A percentile compares a stretch with the other conserved stretches of the same genome.
phyloP scores from a whole-genome alignment of 176 grass and related monocot genomes.

The Puccinellia tenuiflora region DNA sequence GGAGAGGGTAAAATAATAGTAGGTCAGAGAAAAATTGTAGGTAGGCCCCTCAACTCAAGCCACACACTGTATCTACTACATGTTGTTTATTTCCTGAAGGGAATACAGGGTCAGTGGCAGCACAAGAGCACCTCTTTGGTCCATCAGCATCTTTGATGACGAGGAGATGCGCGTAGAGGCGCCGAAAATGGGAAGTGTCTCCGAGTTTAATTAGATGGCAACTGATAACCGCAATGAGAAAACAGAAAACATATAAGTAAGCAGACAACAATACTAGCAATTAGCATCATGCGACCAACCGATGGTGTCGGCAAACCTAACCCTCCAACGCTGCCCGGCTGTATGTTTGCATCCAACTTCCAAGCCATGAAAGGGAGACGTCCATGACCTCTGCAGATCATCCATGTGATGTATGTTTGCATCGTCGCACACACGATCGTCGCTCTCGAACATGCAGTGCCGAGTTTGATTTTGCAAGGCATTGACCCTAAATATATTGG shows the following conservation, averaged over 20 bases:
- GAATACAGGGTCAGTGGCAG: not conserved
- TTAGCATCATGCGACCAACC: not conserved
- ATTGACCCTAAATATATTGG: not conserved
- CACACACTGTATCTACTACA: not conserved
- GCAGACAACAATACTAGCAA: not conserved
- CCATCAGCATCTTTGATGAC: not conserved
- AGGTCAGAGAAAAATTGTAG: not conserved
- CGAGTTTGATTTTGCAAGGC: not conserved
- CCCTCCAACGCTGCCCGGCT: not conserved
- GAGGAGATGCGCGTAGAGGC: not conserved
- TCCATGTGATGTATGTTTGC: not conserved
- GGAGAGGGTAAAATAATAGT: not conserved
- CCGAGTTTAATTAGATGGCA: not conserved
- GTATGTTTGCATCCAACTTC: too few relatives aligned
- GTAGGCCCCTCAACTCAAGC: not conserved
- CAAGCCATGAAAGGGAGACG: not conserved
- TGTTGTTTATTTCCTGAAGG: not conserved
- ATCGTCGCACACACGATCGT: not conserved
- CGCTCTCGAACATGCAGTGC: not conserved
- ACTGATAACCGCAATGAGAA: not conserved
- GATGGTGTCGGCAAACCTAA: slow-evolving; percentile 31
- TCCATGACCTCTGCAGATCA: slow-evolving; percentile 8
- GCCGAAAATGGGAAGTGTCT: not conserved
- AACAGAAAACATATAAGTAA: not conserved
- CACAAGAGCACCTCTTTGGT: not conserved